Percentiles rank a stretch among this genome's conserved stretches.
phyloP scores from a whole-genome alignment of 768 basidiomycete genomes.

The Lyophyllum decastes region DNA sequence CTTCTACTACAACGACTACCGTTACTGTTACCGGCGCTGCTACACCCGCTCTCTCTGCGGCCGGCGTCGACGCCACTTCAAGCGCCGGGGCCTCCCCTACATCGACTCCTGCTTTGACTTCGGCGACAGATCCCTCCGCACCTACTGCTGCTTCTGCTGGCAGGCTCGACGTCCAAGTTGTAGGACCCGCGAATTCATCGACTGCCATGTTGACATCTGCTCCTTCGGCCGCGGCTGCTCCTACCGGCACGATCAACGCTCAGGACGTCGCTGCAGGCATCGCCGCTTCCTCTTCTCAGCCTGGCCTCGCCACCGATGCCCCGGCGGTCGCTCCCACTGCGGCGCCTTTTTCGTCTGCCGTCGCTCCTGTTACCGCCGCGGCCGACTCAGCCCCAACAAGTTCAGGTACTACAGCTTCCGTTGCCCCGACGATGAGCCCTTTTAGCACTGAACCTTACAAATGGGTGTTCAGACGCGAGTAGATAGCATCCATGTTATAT shows the following conservation, averaged over 20 bases:
- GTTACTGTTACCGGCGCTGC: conserved; percentile 25
- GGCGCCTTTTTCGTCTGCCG: not conserved
- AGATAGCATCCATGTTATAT: conserved; percentile 3
- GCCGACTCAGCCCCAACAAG: not conserved
- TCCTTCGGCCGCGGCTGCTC: conserved; percentile 4
- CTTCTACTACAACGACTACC: conserved; percentile 26
- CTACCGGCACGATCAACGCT: conserved; percentile 24
- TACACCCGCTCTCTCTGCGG: conserved; percentile 19
- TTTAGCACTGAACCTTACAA: conserved; percentile 36
- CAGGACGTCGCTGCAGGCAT: conserved; percentile 36
- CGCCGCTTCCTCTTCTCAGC: conserved; percentile 22
- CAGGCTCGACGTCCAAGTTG: conserved; percentile 20
- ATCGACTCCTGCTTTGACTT: conserved; percentile 3
- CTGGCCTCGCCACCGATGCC: conserved; percentile 23
- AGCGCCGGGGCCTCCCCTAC: not conserved
- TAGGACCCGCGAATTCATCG: conserved; percentile 7
- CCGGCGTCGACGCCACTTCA: conserved; percentile 8
- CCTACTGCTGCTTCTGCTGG: conserved; percentile 9
- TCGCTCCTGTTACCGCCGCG: not conserved
- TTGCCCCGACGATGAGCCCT: conserved; percentile 24
- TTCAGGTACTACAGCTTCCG: conserved; percentile 5
- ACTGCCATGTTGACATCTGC: conserved; percentile 1
- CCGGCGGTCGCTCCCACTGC: conserved; percentile 8
- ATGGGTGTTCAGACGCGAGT: conserved; percentile 35
- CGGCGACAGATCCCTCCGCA: conserved; percentile 8